A percentile compares a stretch with the other conserved stretches of the same genome.
phyloP scores from a whole-genome alignment of 2,329 filamentous ascomycete species.

The Cucurbitaria berberidis region DNA sequence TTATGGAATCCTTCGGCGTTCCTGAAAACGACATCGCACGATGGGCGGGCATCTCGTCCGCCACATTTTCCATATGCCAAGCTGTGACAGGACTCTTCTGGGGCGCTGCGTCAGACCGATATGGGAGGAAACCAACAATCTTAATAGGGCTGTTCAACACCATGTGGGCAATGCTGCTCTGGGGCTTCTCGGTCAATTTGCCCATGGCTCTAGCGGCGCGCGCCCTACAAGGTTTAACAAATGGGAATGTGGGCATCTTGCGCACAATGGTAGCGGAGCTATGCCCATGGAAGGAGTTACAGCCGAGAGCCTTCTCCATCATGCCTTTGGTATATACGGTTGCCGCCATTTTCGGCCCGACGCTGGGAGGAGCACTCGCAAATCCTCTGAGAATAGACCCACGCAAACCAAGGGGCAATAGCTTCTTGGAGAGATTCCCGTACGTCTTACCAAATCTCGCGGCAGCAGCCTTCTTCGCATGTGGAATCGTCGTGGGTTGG shows the following conservation, averaged over 20 bases:
- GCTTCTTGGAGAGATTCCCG: constrained; percentile 77
- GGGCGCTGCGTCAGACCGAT: constrained; percentile 80
- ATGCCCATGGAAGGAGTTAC: constrained; percentile 82
- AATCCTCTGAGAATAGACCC: constrained; percentile 80
- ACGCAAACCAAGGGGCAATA: constrained; percentile 64
- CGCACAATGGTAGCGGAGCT: constrained; percentile 92
- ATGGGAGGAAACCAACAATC: constrained; percentile 85
- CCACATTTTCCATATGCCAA: constrained; percentile 78
- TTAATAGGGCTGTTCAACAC: constrained; percentile 76
- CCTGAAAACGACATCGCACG: constrained; percentile 50
- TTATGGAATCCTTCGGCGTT: constrained; percentile 50
- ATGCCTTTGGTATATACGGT: constrained; percentile 93
- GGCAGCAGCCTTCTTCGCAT: constrained; percentile 74
- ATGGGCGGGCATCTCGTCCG: constrained; percentile 88
- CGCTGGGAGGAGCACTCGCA: constrained; percentile 84
- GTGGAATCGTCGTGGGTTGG: constrained; percentile 74
- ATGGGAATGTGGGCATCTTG: constrained; percentile 86
- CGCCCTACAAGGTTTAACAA: constrained; percentile 79
- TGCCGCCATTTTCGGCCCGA: constrained; percentile 83
- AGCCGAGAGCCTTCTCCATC: constrained; percentile 86
- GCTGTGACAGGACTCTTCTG: constrained; percentile 85
- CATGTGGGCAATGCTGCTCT: constrained; percentile 80
- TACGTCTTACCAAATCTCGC: constrained; percentile 86
- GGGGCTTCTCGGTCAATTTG: constrained; percentile 81
- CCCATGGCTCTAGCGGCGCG: constrained; percentile 80